Base-by-base conservation (phyloP, 2,329 filamentous ascomycete genomes). In the Leptographium wingfieldii region DNA sequence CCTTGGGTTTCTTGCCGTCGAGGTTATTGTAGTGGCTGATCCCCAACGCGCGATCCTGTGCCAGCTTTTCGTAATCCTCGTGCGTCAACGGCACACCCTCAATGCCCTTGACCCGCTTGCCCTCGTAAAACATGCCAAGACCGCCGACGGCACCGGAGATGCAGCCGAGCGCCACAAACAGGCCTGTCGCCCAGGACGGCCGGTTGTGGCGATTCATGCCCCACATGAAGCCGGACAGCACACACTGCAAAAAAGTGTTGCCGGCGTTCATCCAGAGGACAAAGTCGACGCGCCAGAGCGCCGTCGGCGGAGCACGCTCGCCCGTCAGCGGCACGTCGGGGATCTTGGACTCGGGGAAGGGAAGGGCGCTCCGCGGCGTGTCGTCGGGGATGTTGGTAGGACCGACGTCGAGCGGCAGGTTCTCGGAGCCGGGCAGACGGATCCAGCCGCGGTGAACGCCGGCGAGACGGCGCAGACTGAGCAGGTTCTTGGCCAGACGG, bases 141-240 rank as follows among this genome's bases (percentile, higher is more conserved):
- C 90, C 90, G 19, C 83, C 89, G 27, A 81, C 68, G 19, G 79
- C 86, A 9, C 86, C 86, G 5, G 87, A 83, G 25, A 85, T 77
- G 67, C 85, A 91, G 3, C 84, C 90, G 6, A 92, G 69, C 2
- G 81, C 87, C 22, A 95, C 86, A 68, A 94, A 90, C 0, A 91
- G 72, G 1, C 89, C 90, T 0, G 88, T 92, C 12, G 84, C 81
- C 89, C 89, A 95, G 27, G 81, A 80, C 0, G 90, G 89, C n/a
- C 90, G 77, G 27, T 86, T 73, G 67, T 84, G 85, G 27, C 88
- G 77, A 68, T 89, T 87, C 72, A 88, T 76, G 2, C 82, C 84
- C 88, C 88, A 95, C 90, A 95, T 95, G 73, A 90, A 87, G 3
- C 81, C 85, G 10, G 84, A 87, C 2, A 95, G 77, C 22, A 83